These are phyloP conservation scores for Boeremia lycopersici DNA, from an alignment of 2,329 filamentous ascomycete genomes.

Conservation along the genomic window DNA sequence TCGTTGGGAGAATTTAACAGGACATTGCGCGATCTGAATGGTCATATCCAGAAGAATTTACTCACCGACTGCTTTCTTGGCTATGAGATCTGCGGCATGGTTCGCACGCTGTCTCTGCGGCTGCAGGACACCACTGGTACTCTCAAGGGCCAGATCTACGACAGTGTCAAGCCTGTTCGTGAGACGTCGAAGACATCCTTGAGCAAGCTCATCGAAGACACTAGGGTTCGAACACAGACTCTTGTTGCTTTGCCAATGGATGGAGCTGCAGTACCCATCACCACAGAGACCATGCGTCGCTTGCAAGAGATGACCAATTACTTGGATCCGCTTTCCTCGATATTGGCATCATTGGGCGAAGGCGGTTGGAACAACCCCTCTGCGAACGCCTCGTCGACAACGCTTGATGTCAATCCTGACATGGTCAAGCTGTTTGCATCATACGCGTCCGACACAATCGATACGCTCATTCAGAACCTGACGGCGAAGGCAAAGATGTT, in stretches of 20 bases:
- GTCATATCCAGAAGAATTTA: constrained; percentile 84
- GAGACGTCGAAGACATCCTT: constrained; percentile 91
- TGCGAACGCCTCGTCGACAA: constrained; percentile 65
- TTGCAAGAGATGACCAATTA: constrained; percentile 88
- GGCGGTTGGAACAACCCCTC: constrained; percentile 74
- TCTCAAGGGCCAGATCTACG: constrained; percentile 79
- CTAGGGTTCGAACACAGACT: constrained; percentile 69
- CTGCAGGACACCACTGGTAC: constrained; percentile 85
- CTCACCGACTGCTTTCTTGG: constrained; percentile 92
- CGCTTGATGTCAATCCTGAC: constrained; percentile 84
- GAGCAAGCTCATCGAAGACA: constrained; percentile 82
- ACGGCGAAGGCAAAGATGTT: constrained; percentile 74
- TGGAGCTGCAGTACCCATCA: constrained; percentile 77
- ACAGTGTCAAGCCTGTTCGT: constrained; percentile 84
- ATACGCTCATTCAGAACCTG: constrained; percentile 75
- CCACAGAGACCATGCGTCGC: constrained; percentile 83
- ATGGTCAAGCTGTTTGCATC: constrained; percentile 86
- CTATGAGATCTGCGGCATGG: constrained; percentile 92
- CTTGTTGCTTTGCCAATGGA: constrained; percentile 76
- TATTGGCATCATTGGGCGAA: constrained; percentile 90
- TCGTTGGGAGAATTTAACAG: constrained; percentile 82
- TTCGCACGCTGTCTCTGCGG: constrained; percentile 77
- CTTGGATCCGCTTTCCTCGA: constrained; percentile 81
- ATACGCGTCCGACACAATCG: constrained; percentile 88
- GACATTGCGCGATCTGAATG: constrained; percentile 86